Evolutionary conservation across 2,329 filamentous ascomycete species (phyloP), one percentile per base, ranked within the genome.

Genomic region (Aspergillus thermomutatus): DNA sequence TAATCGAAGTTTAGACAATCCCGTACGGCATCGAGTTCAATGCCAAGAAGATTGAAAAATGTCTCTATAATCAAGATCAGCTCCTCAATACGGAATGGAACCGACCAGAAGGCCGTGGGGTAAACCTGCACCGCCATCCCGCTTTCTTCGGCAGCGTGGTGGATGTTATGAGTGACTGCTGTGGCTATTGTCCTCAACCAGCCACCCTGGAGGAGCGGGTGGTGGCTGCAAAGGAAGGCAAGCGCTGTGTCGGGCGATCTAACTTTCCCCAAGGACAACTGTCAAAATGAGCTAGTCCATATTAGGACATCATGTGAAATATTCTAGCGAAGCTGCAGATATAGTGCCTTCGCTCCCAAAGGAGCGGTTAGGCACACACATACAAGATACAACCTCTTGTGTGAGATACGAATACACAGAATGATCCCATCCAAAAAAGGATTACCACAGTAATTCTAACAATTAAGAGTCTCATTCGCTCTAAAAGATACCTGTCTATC

Each of bases 41-140:
- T 50, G 72, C 73, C n/a, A 66, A 64, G 23, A 72, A 86, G 65
- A 92, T 95, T 55, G 90, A 95, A 71, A 92, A 89, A 68, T 79
- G 95, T 0, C 83, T 92, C 48, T 95, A 91, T 68, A 90, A 87
- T 1, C 87, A 90, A 61, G 91, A 96, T 69, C 72, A 95, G 19
- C 79, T 95, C 7, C 82, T 95, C 19, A 94, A 95, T 65, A 89
- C 89, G 0, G 90, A 95, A 68, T 95, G 91, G 91, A 95, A 94
- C 64, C 86, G 88, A 60, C 79, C 83, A 0, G 86, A 90, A 59
- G 87, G 91, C 45, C 83, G 91, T n/a, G 79, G 87, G 27, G 87
- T 92, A 1, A 85, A 90, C 59, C 79, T 95, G 4, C 91, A 96
- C 73, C 84, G 91, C 1, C 91, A 95, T 66, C 91, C 91, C 3